Evolutionary conservation across 352 stramenopile species (phyloP).

Genomic region (Plasmopara muralis): DNA sequence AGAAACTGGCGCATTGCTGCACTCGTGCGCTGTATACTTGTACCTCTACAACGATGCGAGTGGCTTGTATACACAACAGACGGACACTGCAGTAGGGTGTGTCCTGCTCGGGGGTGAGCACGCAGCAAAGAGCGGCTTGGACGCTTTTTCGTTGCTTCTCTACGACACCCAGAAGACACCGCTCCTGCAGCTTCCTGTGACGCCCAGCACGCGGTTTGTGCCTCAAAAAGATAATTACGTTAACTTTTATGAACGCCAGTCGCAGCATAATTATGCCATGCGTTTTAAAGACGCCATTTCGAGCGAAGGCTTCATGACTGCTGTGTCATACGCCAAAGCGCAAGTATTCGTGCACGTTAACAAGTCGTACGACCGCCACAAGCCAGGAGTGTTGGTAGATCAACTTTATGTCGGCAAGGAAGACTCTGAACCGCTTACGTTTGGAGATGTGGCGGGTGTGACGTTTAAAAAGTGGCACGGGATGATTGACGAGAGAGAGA

Average conservation of each 20-base stretch:
- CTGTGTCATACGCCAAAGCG: conserved; percentile 46
- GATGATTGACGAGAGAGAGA: conserved; percentile 4
- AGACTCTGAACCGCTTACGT: conserved; percentile 27
- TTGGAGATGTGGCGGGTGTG: conserved; percentile 50
- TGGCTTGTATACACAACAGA: conserved; percentile 51
- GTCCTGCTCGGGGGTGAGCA: conserved; percentile 32
- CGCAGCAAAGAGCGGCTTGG: conserved; percentile 2
- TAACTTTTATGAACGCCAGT: conserved; percentile 46
- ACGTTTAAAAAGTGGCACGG: conserved; percentile 48
- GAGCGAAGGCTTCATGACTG: conserved; percentile 37
- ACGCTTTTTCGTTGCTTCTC: conserved; percentile 51
- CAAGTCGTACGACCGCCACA: conserved; percentile 17
- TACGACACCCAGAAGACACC: conserved; percentile 69
- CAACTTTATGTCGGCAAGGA: conserved; percentile 42
- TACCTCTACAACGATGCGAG: conserved; percentile 50
- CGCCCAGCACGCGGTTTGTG: conserved; percentile 34
- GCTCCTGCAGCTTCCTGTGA: conserved; percentile 41
- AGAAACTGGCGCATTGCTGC: conserved; percentile 43
- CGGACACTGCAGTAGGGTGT: conserved; percentile 53
- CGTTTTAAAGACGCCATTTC: conserved; percentile 51
- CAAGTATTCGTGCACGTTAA: conserved; percentile 33
- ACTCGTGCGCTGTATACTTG: conserved; percentile 66
- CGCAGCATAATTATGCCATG: conserved; percentile 65
- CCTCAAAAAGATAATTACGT: conserved; percentile 72
- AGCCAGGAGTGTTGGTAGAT: conserved; percentile 30